A percentile compares a stretch with the other conserved stretches of the same genome.
phyloP scores from a whole-genome alignment of 352 stramenopile genomes.

The Globisporangium mamillatum region DNA sequence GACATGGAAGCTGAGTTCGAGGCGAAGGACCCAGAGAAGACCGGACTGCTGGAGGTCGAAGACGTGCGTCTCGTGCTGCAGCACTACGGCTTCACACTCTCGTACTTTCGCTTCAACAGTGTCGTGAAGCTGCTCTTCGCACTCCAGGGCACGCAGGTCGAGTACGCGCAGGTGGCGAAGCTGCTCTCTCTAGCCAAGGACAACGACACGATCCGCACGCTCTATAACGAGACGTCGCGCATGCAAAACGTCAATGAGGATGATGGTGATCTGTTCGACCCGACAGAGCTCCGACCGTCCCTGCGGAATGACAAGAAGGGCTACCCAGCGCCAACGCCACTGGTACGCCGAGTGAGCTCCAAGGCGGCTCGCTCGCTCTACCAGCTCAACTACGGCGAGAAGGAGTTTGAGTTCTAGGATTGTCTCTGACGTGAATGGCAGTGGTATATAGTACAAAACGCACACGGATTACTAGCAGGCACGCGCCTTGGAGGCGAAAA shows the following conservation, averaged over 20 bases:
- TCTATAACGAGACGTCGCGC: conserved; percentile 10
- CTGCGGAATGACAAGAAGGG: background rate
- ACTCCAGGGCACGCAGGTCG: conserved; percentile 33
- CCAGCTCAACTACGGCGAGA: conserved; percentile 3
- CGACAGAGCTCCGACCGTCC: background rate
- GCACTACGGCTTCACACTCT: conserved; percentile 43
- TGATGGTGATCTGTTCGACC: background rate
- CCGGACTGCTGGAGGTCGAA: conserved; percentile 41
- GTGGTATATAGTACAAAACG: no score
- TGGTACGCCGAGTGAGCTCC: conserved; percentile 11
- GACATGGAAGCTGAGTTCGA: conserved; percentile 36
- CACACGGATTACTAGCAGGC: no score
- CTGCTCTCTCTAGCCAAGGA: conserved; percentile 32
- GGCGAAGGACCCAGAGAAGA: conserved; percentile 20
- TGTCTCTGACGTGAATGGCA: no score
- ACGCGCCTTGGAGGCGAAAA: no score
- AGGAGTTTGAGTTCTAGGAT: conserved; percentile 10
- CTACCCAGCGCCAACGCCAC: background rate
- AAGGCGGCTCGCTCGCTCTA: conserved; percentile 15
- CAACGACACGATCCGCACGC: conserved; percentile 5
- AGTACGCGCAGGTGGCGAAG: conserved; percentile 45
- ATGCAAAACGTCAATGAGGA: background rate
- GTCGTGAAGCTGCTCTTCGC: conserved; percentile 54
- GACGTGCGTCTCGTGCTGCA: conserved; percentile 36
- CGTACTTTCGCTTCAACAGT: conserved; percentile 60